Conservation (phyloP, 345 rosid species). For the Melastoma malabathricum region DNA sequence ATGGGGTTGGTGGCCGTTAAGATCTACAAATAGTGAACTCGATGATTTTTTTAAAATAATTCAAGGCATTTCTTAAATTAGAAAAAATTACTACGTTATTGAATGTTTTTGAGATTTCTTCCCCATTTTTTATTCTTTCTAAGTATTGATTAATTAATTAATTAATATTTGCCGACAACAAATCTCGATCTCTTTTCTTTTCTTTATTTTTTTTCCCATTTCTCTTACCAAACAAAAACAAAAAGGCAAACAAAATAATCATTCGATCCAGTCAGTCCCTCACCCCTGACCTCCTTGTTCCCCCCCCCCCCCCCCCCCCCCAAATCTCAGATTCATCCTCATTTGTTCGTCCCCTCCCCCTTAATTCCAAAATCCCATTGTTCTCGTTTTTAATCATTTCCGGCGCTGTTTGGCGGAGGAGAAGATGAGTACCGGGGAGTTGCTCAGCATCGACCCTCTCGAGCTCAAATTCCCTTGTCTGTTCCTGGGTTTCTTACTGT, state of each 20-base stretch:
- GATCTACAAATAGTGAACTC: too few relatives aligned
- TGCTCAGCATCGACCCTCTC: conserved; percentile 57
- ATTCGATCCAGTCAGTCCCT: too few relatives aligned
- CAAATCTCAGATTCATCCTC: conserved; percentile 1
- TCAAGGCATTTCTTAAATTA: too few relatives aligned
- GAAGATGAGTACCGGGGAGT: conserved; percentile 56
- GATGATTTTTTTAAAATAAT: too few relatives aligned
- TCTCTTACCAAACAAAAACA: neutral
- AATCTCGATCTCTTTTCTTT: too few relatives aligned
- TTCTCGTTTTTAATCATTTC: neutral
- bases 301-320: neutral
- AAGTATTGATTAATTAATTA: too few relatives aligned
- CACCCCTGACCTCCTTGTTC: neutral
- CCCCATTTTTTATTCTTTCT: too few relatives aligned
- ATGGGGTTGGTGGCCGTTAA: too few relatives aligned
- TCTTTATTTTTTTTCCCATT: too few relatives aligned
- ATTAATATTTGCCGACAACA: too few relatives aligned
- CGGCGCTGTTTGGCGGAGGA: neutral
- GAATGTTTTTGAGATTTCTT: too few relatives aligned
- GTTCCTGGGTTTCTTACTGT: conserved; percentile 7
- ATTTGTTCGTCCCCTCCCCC: neutral
- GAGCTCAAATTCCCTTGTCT: conserved; percentile 71
- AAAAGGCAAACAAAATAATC: neutral
- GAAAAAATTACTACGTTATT: too few relatives aligned
- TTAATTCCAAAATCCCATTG: neutral